These are phyloP conservation scores for Trichosporon asahii DNA, from an alignment of 1,284 basidiomycete species.

Conservation along the genomic window DNA sequence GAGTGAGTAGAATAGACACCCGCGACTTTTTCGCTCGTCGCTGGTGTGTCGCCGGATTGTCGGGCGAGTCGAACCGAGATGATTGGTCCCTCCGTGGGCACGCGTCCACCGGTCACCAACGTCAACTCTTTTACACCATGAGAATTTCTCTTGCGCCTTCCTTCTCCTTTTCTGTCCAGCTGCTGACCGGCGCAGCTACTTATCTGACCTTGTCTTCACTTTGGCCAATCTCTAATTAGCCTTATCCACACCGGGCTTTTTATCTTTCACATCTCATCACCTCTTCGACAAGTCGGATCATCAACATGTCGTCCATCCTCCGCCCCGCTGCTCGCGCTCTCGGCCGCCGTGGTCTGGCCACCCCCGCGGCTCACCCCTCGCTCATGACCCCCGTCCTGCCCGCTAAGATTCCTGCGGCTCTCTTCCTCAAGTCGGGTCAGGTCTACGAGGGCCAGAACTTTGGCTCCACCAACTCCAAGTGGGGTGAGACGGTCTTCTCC, in stretches of 20 bases:
- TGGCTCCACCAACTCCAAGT: constrained; percentile 81
- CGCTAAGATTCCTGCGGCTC: constrained; percentile 65
- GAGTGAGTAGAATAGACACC: constrained; percentile 47
- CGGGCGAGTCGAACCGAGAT: neutral
- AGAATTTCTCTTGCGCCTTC: neutral
- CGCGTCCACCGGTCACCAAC: neutral
- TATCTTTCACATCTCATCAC: neutral
- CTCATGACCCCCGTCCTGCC: constrained; percentile 36
- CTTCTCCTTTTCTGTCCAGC: neutral
- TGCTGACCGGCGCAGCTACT: constrained; percentile 34
- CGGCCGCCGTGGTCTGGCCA: constrained; percentile 26
- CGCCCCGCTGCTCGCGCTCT: constrained; percentile 19
- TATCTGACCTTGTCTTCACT: constrained; percentile 50
- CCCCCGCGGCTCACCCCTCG: constrained; percentile 30
- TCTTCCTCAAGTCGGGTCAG: constrained; percentile 93
- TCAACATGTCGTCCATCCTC: constrained; percentile 26
- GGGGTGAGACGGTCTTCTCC: constrained; percentile 97
- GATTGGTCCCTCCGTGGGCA: neutral
- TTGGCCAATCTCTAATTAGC: constrained; percentile 34
- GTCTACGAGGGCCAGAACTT: constrained; percentile 86
- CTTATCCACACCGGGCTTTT: constrained; percentile 6
- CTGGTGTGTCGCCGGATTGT: neutral
- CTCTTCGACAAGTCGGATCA: constrained; percentile 12
- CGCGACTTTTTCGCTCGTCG: neutral
- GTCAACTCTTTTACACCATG: neutral